Percentiles rank a stretch among this genome's conserved stretches.
Conservation (phyloP, 2,329 filamentous ascomycete species). For the Coniochaeta hoffmannii region DNA sequence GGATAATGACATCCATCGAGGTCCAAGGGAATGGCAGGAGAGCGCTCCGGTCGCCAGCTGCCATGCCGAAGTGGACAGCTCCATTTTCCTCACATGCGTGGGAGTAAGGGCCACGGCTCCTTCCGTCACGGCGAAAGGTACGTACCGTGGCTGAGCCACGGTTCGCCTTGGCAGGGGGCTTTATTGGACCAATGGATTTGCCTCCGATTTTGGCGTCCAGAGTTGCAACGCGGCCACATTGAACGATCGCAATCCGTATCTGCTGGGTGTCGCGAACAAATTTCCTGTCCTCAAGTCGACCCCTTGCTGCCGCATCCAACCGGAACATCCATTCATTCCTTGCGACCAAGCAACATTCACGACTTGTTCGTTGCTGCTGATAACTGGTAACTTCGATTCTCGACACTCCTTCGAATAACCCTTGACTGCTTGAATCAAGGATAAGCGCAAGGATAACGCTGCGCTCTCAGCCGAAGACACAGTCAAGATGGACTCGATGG, state of each 20-base stretch:
- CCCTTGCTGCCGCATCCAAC: not conserved
- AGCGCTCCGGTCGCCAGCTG: not conserved
- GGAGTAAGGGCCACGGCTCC: not conserved
- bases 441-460: not conserved
- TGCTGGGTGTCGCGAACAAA: not conserved
- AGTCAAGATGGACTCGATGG: conserved; percentile 67
- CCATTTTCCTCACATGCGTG: not conserved
- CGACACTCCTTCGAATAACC: not conserved
- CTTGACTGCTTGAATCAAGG: not conserved
- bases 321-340: too few relatives aligned
- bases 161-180: not conserved
- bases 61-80: not conserved
- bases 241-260: not conserved
- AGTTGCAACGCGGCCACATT: conserved; percentile 3
- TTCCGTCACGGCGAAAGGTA: not conserved
- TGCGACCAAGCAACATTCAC: too few relatives aligned
- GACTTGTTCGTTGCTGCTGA: too few relatives aligned
- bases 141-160: not conserved
- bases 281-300: not conserved
- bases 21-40: not conserved
- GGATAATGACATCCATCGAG: conserved; percentile 2
- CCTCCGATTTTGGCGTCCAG: not conserved
- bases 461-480: not conserved
- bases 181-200: not conserved
- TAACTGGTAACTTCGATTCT: not conserved